These are phyloP conservation scores for Trifolium pratense DNA, from an alignment of 306 rosid species.

Conservation along the genomic window DNA sequence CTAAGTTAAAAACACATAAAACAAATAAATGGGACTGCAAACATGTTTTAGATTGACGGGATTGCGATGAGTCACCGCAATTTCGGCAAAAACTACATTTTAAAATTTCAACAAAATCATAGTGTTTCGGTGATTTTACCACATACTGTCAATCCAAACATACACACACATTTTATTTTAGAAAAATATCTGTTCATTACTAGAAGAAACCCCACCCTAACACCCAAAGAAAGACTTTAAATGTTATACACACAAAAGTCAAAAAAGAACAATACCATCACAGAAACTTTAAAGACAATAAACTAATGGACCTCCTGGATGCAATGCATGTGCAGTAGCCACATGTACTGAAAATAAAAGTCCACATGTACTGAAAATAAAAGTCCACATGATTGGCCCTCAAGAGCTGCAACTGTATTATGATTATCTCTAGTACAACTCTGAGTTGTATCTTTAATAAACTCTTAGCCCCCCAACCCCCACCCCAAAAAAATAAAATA, in stretches of 20 bases:
- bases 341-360: too few relatives aligned
- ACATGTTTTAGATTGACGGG: neutral
- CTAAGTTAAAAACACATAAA: neutral
- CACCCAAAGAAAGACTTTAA: neutral
- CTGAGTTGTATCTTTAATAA: slow-evolving; percentile 28
- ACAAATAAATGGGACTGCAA: neutral
- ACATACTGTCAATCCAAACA: neutral
- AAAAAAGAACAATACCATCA: neutral
- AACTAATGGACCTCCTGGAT: slow-evolving; percentile 11
- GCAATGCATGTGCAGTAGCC: slow-evolving; percentile 16
- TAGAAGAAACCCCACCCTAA: neutral
- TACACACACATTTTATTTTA: neutral
- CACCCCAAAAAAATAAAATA: neutral
- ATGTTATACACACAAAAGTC: neutral
- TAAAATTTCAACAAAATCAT: neutral
- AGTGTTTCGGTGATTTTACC: neutral
- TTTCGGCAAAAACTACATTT: neutral
- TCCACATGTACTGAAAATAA: too few relatives aligned
- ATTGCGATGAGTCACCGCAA: too few relatives aligned
- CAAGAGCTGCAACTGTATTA: slow-evolving; percentile 12
- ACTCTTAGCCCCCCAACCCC: neutral
- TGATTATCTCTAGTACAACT: slow-evolving; percentile 11
- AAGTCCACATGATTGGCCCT: slow-evolving; percentile 12
- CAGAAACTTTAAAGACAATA: neutral
- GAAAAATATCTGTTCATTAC: neutral